Conservation (phyloP, 495 filamentous ascomycete genomes). For the Talaromyces liani region DNA sequence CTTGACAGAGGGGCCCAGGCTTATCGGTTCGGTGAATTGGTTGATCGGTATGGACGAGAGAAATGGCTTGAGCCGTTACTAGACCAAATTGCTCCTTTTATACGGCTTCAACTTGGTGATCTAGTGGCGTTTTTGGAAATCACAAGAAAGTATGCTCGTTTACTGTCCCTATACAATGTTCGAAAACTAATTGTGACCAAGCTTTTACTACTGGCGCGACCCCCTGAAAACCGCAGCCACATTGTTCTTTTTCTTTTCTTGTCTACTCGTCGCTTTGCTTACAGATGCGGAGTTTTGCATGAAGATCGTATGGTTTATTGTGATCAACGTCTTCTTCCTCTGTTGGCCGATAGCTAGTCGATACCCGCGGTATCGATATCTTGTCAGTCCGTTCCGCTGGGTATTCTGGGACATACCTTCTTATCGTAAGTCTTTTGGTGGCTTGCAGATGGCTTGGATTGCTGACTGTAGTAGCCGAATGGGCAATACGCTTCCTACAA, state of each 20-base stretch:
- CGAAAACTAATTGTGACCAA: constrained; percentile 11
- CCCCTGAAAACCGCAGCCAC: constrained; percentile 27
- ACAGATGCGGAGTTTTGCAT: constrained; percentile 26
- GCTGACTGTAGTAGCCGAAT: constrained; percentile 19
- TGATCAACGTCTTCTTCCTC: constrained; percentile 33
- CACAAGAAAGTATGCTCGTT: constrained; percentile 21
- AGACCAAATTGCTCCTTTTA: constrained; percentile 27
- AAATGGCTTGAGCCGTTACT: constrained; percentile 32
- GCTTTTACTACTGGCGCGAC: constrained; percentile 37
- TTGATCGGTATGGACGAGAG: constrained; percentile 33
- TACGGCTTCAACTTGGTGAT: constrained; percentile 37
- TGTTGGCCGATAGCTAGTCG: constrained; percentile 32
- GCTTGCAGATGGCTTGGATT: background rate
- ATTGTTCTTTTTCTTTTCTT: constrained; percentile 22
- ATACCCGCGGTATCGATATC: constrained; percentile 33
- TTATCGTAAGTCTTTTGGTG: constrained; percentile 10
- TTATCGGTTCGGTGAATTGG: constrained; percentile 28
- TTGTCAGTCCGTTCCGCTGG: constrained; percentile 34
- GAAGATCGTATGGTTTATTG: constrained; percentile 28
- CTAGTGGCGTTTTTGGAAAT: constrained; percentile 34
- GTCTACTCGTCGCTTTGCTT: constrained; percentile 22
- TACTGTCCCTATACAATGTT: background rate
- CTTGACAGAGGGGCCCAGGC: constrained; percentile 21
- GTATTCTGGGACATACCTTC: constrained; percentile 35
- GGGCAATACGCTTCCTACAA: constrained; percentile 30